Base-by-base conservation (phyloP, 345 rosid genomes). In the Moricandia moricandioides region DNA sequence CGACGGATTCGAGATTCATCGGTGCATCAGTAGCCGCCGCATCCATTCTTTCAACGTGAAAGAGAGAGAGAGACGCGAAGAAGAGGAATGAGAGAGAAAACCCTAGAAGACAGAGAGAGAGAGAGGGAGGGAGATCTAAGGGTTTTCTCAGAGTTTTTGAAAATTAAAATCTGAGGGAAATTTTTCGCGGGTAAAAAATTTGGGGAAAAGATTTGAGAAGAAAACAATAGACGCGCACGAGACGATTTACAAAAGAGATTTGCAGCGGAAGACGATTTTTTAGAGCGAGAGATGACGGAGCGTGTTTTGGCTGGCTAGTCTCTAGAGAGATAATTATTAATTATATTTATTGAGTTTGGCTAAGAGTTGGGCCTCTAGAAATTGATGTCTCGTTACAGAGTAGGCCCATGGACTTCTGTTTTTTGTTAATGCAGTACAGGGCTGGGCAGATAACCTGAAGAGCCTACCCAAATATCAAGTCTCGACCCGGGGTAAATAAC, bases 101-200 rank as follows among this genome's bases (percentile, higher is more conserved):
- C 80, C 80, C 80, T 71, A 77, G 65, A 76, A 61, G 58, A 54
- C 8, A 33, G 40, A 37, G 11, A 21, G 8, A n/a, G 34, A 62
- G 29, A 60, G 43, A 37, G 33, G 27, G 74, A 77, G 70, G 75
- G 66, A 70, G 71, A 77, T 70, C 33, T 63, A 65, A 14, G 68
- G 14, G 68, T 18, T 26, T 13, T 16, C 18, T 24, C 8, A 7
- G 58, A 51, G 58, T 62, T 70, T 64, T 71, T 6, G 4, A 60
- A 49, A 60, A 2, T 8, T 52, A 51, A 59, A 72, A 64, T 58
- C 59, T 27, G 4, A 30, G 6, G 7, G 29, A 69, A 62, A 14
- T 11, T 27, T 76, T 76, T 69, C 70, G 70, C 79, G 79, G 79
- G 65, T 69, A 68, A 76, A 69, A 56, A 29, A 34, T 59, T 47